Evolutionary conservation across 371 early-diverging fungal species (phyloP), one percentile per base, ranked within the genome.

Genomic region (Mortierella sp.): DNA sequence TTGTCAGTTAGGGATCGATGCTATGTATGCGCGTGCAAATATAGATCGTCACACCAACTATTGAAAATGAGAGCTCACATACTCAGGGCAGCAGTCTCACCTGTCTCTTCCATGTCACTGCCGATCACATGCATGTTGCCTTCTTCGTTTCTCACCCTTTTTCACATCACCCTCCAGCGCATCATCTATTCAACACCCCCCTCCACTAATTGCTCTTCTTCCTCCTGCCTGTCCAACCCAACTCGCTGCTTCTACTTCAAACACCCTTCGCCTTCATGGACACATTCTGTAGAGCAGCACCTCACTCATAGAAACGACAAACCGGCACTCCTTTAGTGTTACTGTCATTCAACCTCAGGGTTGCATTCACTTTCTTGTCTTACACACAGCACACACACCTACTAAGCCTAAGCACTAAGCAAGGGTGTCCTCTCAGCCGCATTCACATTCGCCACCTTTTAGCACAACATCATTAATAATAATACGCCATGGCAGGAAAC

Each of bases 401-500:
- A 68, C 68, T 24, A 38, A 24, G 44, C 34, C 24, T 8, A 68
- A 68, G 11, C 21, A 21, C 24, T 8, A 68, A 68, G 11, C 21
- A 21, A 38, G 34, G 19, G 44, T 19, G 38, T 24, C 68, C 6
- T 38, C 24, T 24, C 44, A 10, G 0, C 55, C 55, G n/a, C 55
- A 24, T 4, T n/a, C 21, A 2, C 68, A 10, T 2, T 9, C 21
- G 21, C 24, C 14, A 7, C 34, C 19, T 42, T 68, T 1, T 38
- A 68, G 21, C 42, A 42, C 24, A 28, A 60, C 31, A 16, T 10
- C 42, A 38, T 38, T 24, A 38, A 63, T 19, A 68, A 38, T 21
- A 68, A 68, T 34, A 13, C 34, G 50, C 50, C 44, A 84, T 84
- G 84, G 77, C 75, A 42, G 82, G 72, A 42, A 71, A 72, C 70